Conservation (phyloP, 2,329 filamentous ascomycete genomes). For the Diaporthe velutina region DNA sequence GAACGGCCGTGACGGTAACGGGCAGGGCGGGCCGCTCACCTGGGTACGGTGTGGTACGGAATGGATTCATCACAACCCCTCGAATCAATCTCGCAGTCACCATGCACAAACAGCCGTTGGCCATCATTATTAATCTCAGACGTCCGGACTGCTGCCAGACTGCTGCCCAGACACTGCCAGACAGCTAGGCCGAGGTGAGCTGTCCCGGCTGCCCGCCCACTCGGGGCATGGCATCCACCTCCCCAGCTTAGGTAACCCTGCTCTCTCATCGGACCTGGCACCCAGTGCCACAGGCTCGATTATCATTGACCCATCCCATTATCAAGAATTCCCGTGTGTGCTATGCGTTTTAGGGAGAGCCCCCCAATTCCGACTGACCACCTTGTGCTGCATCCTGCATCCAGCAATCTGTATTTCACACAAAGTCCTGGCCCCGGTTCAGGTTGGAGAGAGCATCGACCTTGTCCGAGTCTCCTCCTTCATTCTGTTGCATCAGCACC, state of each 20-base stretch:
- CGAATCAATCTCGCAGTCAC: not conserved
- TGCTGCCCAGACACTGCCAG: not conserved
- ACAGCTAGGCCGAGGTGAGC: constrained; percentile 1
- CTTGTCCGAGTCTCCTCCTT: constrained; percentile 12
- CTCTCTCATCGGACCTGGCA: not conserved
- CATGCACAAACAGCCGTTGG: not conserved
- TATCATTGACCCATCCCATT: constrained; percentile 20
- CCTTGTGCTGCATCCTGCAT: constrained; percentile 27
- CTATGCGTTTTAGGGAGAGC: constrained; percentile 27
- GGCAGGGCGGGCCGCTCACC: not conserved
- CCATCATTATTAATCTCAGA: not conserved
- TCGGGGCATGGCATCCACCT: not conserved
- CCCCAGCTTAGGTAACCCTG: constrained; percentile 28
- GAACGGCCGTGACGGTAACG: constrained; percentile 1
- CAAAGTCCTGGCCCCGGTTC: constrained; percentile 18
- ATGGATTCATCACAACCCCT: constrained; percentile 27
- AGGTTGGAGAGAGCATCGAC: constrained; percentile 28
- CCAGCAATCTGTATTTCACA: constrained; percentile 15
- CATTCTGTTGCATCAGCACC: constrained; percentile 17
- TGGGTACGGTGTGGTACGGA: not conserved
- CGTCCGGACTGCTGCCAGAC: not conserved
- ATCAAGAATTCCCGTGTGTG: constrained; percentile 30
- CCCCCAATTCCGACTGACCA: constrained; percentile 20
- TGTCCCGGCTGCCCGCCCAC: not conserved
- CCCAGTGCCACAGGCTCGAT: constrained; percentile 14